Percentiles rank a stretch among this genome's conserved stretches.
Evolutionary conservation across 2,329 filamentous ascomycete genomes (phyloP).

Genomic region (Tolypocladium inflatum): DNA sequence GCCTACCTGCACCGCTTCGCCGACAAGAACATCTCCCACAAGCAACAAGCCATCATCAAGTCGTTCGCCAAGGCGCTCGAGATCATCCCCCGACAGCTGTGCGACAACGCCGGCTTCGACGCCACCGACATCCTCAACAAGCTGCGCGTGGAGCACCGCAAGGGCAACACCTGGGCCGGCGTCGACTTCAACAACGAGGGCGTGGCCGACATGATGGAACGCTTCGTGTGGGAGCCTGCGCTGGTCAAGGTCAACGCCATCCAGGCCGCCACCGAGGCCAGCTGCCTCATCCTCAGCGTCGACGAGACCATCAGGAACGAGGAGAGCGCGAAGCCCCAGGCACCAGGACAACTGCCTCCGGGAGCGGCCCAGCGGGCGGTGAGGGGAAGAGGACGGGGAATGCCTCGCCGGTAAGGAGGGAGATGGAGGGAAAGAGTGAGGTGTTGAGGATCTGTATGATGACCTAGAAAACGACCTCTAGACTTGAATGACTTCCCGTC

Average conservation of each 20-base stretch:
- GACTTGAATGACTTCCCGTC: slow-evolving; percentile 2
- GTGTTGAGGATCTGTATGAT: slow-evolving; percentile 26
- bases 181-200: slow-evolving; percentile 93
- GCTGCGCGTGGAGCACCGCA: slow-evolving; percentile 90
- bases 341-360: slow-evolving; percentile 65
- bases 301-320: slow-evolving; percentile 99
- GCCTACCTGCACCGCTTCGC: slow-evolving; percentile 88
- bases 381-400: slow-evolving; percentile 72
- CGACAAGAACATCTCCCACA: slow-evolving; percentile 84
- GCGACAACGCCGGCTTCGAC: slow-evolving; percentile 97
- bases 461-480: slow-evolving; percentile 17
- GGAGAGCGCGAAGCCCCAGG: slow-evolving; percentile 78
- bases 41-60: slow-evolving; percentile 97
- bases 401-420: slow-evolving; percentile 64
- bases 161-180: slow-evolving; percentile 87
- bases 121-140: slow-evolving; percentile 97
- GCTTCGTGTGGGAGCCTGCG: slow-evolving; percentile 95
- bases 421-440: slow-evolving; percentile 2
- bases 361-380: slow-evolving; percentile 85
- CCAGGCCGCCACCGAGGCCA: slow-evolving; percentile 89
- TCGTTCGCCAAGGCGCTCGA: slow-evolving; percentile 95
- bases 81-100: slow-evolving; percentile 91
- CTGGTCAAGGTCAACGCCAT: slow-evolving; percentile 96
- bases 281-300: slow-evolving; percentile 88
- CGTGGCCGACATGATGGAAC: slow-evolving; percentile 86